Percentiles rank a stretch among this genome's conserved stretches.
These are phyloP conservation scores for Mycena belliarum DNA, from an alignment of 768 basidiomycete species.

Conservation along the genomic window DNA sequence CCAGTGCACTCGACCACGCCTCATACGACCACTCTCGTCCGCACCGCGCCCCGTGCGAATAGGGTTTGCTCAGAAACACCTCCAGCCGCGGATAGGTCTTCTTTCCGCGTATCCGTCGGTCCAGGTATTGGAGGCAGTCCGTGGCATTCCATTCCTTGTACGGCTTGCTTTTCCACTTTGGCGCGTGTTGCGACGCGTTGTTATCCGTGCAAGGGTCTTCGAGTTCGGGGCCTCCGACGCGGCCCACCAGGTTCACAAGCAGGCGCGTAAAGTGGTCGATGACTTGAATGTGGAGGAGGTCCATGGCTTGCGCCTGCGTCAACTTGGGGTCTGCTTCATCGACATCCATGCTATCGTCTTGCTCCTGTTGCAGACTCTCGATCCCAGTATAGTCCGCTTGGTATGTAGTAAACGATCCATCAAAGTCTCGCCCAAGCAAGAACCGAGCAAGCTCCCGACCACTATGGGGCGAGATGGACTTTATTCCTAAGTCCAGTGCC, in stretches of 20 bases:
- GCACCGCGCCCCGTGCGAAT: slow-evolving; percentile 54
- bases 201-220: slow-evolving; percentile 32
- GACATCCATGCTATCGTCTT: slow-evolving; percentile 55
- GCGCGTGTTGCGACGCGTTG: slow-evolving; percentile 57
- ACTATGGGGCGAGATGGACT: slow-evolving; percentile 10
- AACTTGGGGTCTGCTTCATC: slow-evolving; percentile 53
- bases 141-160: slow-evolving; percentile 52
- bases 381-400: slow-evolving; percentile 33
- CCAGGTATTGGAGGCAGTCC: slow-evolving; percentile 62
- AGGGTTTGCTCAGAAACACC: slow-evolving; percentile 52
- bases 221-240: slow-evolving; percentile 52
- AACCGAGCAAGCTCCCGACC: slow-evolving; percentile 17
- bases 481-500: neutral
- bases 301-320: slow-evolving; percentile 57
- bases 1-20: slow-evolving; percentile 63
- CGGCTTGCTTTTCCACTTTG: slow-evolving; percentile 44
- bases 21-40: slow-evolving; percentile 74
- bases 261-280: slow-evolving; percentile 68
- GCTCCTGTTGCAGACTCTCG: slow-evolving; percentile 17
- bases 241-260: slow-evolving; percentile 57
- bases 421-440: slow-evolving; percentile 40
- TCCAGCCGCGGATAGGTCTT: slow-evolving; percentile 47
- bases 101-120: slow-evolving; percentile 35
- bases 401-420: slow-evolving; percentile 42
- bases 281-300: slow-evolving; percentile 67